Conservation (phyloP, 768 basidiomycete genomes). For the Lepiota venenata region DNA sequence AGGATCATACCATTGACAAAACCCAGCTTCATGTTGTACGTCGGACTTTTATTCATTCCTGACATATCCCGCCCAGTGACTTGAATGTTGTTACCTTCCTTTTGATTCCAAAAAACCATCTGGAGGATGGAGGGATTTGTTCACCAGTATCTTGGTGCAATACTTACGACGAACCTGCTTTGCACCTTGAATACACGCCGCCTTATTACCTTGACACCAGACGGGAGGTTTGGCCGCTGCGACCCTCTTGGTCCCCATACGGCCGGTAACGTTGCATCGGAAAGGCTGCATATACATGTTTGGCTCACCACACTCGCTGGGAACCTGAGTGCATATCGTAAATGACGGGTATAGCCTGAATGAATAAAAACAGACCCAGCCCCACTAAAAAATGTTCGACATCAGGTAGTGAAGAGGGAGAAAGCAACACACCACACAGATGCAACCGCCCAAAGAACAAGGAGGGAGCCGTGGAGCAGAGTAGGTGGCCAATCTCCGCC, state of each 20-base stretch:
- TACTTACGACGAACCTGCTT: conserved; percentile 28
- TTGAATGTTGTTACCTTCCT: conserved; percentile 40
- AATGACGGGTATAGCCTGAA: too few species aligned
- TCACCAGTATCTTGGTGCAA: too few species aligned
- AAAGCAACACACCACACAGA: conserved; percentile 34
- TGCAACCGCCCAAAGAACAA: conserved; percentile 39
- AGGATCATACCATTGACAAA: conserved; percentile 26
- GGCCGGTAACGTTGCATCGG: conserved; percentile 35
- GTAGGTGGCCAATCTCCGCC: conserved; percentile 40
- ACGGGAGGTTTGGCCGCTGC: conserved; percentile 30
- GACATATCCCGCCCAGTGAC: conserved; percentile 37
- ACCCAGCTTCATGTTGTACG: conserved; percentile 33
- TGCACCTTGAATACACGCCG: conserved; percentile 32
- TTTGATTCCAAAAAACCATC: conserved; percentile 42
- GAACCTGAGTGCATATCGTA: conserved; percentile 9
- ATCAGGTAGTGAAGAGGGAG: background rate
- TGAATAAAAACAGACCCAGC: too few species aligned
- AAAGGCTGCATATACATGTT: conserved; percentile 45
- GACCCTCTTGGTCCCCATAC: conserved; percentile 26
- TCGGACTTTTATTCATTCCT: conserved; percentile 36
- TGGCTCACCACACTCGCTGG: conserved; percentile 32
- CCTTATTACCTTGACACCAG: conserved; percentile 37
- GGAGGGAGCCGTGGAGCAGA: conserved; percentile 39
- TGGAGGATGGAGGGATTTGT: conserved; percentile 2
- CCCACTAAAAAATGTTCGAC: too few species aligned